Base-by-base conservation (phyloP, 2,329 filamentous ascomycete species). In the Microcyclospora tardicrescens region DNA sequence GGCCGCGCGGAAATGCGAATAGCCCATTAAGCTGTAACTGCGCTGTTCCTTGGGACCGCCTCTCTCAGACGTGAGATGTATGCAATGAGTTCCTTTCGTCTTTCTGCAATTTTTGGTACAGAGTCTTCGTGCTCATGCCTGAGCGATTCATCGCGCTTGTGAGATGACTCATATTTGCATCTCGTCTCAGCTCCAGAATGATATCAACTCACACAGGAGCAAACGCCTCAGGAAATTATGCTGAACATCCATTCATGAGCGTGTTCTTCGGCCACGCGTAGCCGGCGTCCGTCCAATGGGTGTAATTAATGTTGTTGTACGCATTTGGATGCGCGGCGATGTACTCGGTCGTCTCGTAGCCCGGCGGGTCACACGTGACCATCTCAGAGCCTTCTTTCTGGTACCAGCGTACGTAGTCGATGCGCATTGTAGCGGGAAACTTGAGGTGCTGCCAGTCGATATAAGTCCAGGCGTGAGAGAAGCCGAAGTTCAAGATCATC, bases 401-500 rank as follows among this genome's bases (percentile, higher is more conserved):
- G 47, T 74, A 75, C 53, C 67, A 66, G 6, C 71, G 59, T 11
- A 74, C 65, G 48, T 74, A 73, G 44, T 73, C 71, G 27, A 75
- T 55, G 15, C 67, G 59, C 66, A 73, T 69, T 12, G 68, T 58
- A 0, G 69, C 64, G 0, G 67, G 71, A 41, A 69, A 72, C n/a
- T 49, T 52, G 32, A 73, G 52, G 3, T 63, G 49, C 2, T 49
- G 56, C 49, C 59, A 63, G 36, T 69, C 57, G 34, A 73, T 67
- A 42, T 58, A 55, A 1, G 63, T 64, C 69, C 70, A 74, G 8
- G 62, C 58, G 31, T 64, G 57, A 39, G 66, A 69, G 36, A 73
- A 61, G 27, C 70, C 70, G 3, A 75, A 52, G 43, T 74, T 73
- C 10, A 74, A 55, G 31, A 73, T 58, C 40, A 73, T 57, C 6